Base-by-base conservation (phyloP, 177 flowering plant genomes). In the Vitis hybrid region DNA sequence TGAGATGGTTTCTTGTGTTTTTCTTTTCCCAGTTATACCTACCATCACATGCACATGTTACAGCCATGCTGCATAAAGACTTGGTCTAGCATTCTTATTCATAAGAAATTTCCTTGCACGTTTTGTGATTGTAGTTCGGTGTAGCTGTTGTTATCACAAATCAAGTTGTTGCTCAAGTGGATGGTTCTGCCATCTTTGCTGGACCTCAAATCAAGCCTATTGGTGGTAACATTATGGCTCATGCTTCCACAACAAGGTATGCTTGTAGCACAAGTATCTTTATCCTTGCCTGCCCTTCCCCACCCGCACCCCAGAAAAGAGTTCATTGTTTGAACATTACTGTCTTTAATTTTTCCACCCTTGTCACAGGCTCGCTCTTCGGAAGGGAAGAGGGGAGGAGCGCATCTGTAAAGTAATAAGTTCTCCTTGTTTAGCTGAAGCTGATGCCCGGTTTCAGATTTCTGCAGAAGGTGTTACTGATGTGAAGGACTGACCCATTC, bases 141-240 rank as follows among this genome's bases (percentile, higher is more conserved):
- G 92, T 93, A 22, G 99, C 97, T 75, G 97, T 94, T 65, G 98
- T 93, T n/a, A 91, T 94, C 18, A 94, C 99, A 57, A 94, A 94
- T 81, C 99, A 94, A 88, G 98, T 94, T 63, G 98, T 94, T 71
- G 93, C 98, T 3, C 97, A 93, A 91, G 97, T 94, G 67, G 98
- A 94, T 70, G 98, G 98, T 68, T 88, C 97, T 72, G 97, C 97
- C 55, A 62, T 93, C 22, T 94, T 93, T 86, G 91, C 92, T 53
- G 99, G 99, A 20, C 99, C 98, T 68, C 98, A 94, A 77, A 81
- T 87, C 70, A 94, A 93, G 79, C 99, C 98, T n/a, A 93, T 94
- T 70, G 98, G 98, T 76, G 99, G 99, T 19, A 94, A 94, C 80
- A 94, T 94, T 50, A 94, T 94, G 97, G 98, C 98, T 15, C 98